These are phyloP conservation scores for Bryum argenteum DNA, from an alignment of 225 moss, liverwort and hornwort genomes.

Conservation along the genomic window DNA sequence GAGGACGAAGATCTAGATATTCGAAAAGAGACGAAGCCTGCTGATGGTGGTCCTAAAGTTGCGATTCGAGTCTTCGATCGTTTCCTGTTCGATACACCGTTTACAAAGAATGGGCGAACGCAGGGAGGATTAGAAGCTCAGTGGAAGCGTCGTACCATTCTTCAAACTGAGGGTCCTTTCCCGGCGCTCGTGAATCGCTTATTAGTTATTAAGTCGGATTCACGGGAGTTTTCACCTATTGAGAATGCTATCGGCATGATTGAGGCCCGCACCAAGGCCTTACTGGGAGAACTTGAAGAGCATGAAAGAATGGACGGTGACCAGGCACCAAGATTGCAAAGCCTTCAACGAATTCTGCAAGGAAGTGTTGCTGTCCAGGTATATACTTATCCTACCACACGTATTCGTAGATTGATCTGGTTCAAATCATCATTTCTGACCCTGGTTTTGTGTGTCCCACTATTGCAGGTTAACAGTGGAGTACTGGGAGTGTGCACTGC, in stretches of 20 bases:
- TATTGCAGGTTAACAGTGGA: slow-evolving; percentile 92
- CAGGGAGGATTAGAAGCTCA: slow-evolving; percentile 98
- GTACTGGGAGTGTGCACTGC: slow-evolving; percentile 98
- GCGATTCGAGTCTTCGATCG: slow-evolving; percentile 81
- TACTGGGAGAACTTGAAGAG: slow-evolving; percentile 84
- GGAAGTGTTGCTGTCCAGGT: slow-evolving; percentile 99
- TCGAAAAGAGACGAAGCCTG: slow-evolving; percentile 71
- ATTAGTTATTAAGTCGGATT: slow-evolving; percentile 85
- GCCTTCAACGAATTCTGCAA: slow-evolving; percentile 95
- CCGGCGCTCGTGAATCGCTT: slow-evolving; percentile 92
- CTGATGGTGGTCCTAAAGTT: slow-evolving; percentile 49
- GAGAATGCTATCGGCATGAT: slow-evolving; percentile 99
- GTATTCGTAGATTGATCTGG: neutral
- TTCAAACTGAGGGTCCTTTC: slow-evolving; percentile 83
- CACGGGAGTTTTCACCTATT: slow-evolving; percentile 92
- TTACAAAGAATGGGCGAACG: slow-evolving; percentile 91
- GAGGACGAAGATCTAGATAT: slow-evolving; percentile 89
- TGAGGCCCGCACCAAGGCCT: slow-evolving; percentile 82
- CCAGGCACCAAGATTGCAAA: slow-evolving; percentile 87
- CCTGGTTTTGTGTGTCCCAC: slow-evolving; percentile 16
- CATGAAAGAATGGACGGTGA: slow-evolving; percentile 87
- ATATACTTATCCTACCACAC: neutral
- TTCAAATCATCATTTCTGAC: neutral
- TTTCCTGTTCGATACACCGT: slow-evolving; percentile 94
- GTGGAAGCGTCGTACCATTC: slow-evolving; percentile 91